A percentile compares a stretch with the other conserved stretches of the same genome.
Evolutionary conservation across 2,329 filamentous ascomycete genomes (phyloP).

Genomic region (Sarocladium kiliense): DNA sequence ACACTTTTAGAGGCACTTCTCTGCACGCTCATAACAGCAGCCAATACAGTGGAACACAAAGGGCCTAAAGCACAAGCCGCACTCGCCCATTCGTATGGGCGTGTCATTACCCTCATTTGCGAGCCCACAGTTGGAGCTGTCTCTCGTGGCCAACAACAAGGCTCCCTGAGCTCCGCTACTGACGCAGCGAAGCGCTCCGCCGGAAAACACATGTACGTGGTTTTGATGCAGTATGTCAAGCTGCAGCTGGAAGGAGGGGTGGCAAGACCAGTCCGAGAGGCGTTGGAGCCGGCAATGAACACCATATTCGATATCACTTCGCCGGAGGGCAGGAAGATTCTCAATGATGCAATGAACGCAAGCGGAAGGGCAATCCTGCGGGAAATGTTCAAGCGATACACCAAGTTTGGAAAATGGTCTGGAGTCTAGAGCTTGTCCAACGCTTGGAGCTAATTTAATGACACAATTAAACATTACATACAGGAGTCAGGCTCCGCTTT

Average conservation of each 20-base stretch:
- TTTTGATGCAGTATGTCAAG: conserved; percentile 55
- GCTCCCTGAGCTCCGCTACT: conserved; percentile 51
- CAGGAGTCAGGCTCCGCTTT: background rate
- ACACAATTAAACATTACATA: background rate
- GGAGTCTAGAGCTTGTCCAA: conserved; percentile 37
- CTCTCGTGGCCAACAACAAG: conserved; percentile 37
- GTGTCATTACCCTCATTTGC: conserved; percentile 54
- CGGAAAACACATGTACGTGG: conserved; percentile 56
- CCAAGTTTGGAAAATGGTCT: conserved; percentile 60
- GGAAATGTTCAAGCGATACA: conserved; percentile 54
- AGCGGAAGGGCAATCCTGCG: conserved; percentile 54
- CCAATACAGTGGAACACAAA: conserved; percentile 16
- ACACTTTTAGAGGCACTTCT: conserved; percentile 52
- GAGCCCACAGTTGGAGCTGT: conserved; percentile 54
- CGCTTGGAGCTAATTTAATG: background rate
- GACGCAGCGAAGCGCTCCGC: conserved; percentile 57
- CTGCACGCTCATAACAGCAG: conserved; percentile 38
- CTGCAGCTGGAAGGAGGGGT: conserved; percentile 54
- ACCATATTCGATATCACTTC: conserved; percentile 55
- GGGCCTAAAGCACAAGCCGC: conserved; percentile 14
- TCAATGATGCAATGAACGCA: conserved; percentile 56
- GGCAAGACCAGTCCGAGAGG: conserved; percentile 44
- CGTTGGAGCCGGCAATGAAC: conserved; percentile 52
- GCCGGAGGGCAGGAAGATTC: conserved; percentile 46
- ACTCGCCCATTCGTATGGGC: conserved; percentile 44